Percentiles rank a stretch among this genome's conserved stretches.
Evolutionary conservation across 225 moss, liverwort and hornwort species (phyloP).

Genomic region (Straminergon stramineum): DNA sequence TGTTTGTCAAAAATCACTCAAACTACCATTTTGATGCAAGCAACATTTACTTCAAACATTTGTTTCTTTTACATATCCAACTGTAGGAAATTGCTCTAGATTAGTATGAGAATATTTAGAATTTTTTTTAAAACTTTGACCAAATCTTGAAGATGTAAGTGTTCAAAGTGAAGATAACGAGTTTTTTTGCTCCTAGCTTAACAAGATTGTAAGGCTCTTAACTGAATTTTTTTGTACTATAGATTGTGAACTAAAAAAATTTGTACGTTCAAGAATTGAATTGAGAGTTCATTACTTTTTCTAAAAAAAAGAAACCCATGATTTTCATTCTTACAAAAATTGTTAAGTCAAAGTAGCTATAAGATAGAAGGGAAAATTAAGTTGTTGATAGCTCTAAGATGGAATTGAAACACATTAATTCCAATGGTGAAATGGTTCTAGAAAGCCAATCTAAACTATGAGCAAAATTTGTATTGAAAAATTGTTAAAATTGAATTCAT

Average conservation of each 20-base stretch:
- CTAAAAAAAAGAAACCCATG: accelerated
- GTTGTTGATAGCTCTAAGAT: neutral
- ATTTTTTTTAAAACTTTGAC: too few species aligned
- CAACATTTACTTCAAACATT: too few species aligned
- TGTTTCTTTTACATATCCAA: too few species aligned
- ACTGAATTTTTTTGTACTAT: neutral
- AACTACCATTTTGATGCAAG: too few species aligned
- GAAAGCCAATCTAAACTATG: accelerated
- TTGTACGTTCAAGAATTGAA: too few species aligned
- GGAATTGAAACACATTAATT: neutral
- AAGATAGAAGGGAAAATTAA: neutral
- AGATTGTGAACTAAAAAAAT: neutral
- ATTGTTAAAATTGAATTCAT: neutral
- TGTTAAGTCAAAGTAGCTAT: too few species aligned
- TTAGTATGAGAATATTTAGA: too few species aligned
- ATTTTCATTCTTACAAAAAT: too few species aligned
- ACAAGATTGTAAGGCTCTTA: neutral
- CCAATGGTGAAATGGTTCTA: neutral
- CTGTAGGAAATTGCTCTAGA: accelerated
- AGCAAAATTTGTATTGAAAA: accelerated
- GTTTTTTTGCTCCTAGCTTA: accelerated
- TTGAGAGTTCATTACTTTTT: neutral
- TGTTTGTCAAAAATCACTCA: too few species aligned
- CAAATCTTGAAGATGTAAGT: accelerated
- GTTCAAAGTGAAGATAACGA: accelerated